These are phyloP conservation scores for Pezicula neosporulosa DNA, from an alignment of 2,329 filamentous ascomycete genomes.

Conservation along the genomic window DNA sequence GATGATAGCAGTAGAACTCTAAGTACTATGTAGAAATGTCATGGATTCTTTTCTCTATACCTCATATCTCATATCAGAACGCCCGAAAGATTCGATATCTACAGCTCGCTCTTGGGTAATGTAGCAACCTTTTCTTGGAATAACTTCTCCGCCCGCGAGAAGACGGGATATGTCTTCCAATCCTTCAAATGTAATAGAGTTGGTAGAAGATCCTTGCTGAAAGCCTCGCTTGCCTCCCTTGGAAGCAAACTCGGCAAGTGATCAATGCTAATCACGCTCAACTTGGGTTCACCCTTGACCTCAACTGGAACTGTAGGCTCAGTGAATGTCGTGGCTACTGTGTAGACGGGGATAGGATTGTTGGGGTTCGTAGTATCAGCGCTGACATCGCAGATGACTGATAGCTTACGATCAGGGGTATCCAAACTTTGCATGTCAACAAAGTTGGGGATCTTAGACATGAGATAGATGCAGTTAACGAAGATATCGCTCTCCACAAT, in stretches of 20 bases:
- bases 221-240: conserved; percentile 82
- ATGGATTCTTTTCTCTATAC: no score
- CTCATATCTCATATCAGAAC: no score
- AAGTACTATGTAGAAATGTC: no score
- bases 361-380: conserved; percentile 72
- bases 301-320: conserved; percentile 80
- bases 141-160: conserved; percentile 78
- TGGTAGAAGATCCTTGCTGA: conserved; percentile 74
- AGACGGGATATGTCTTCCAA: conserved; percentile 70
- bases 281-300: conserved; percentile 47
- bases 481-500: conserved; percentile 75
- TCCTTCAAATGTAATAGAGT: conserved; percentile 76
- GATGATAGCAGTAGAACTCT: no score
- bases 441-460: conserved; percentile 75
- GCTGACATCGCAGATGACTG: conserved; percentile 76
- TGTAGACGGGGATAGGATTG: conserved; percentile 73
- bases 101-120: conserved; percentile 42
- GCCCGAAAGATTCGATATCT: neutral
- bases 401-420: conserved; percentile 65
- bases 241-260: conserved; percentile 81
- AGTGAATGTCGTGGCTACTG: conserved; percentile 80
- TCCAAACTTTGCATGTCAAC: conserved; percentile 69
- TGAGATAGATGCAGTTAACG: conserved; percentile 88
- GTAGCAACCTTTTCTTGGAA: conserved; percentile 79
- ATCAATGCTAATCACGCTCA: conserved; percentile 85